Evolutionary conservation across 208 protist genomes (phyloP).

Genomic region (Acanthamoeba sp.): DNA sequence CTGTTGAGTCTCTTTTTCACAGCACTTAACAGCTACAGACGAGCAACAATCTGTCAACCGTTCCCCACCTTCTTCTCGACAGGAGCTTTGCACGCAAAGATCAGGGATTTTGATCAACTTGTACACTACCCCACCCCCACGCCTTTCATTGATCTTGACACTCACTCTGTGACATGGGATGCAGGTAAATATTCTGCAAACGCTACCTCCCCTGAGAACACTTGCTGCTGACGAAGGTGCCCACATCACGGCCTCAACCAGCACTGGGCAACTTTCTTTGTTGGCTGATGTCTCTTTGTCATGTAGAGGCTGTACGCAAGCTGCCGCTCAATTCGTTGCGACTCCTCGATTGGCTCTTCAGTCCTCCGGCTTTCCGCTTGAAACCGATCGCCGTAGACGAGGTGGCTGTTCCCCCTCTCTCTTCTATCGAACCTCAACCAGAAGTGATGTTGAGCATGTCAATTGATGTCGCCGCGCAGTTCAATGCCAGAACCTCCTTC

Average conservation of each 20-base stretch:
- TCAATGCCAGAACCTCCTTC: conserved; percentile 37
- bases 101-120: conserved; percentile 53
- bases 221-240: neutral
- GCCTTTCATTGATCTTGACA: neutral
- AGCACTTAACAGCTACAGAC: neutral
- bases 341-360: conserved; percentile 24
- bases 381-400: neutral
- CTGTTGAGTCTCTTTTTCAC: conserved; percentile 55
- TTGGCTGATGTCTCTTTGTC: neutral
- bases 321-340: neutral
- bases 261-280: too few relatives aligned
- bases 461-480: neutral
- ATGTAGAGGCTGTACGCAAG: neutral
- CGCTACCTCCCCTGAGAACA: neutral
- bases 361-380: neutral
- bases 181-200: neutral
- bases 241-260: too few relatives aligned
- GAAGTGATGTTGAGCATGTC: too few relatives aligned
- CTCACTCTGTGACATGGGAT: neutral
- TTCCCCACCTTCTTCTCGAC: conserved; percentile 28
- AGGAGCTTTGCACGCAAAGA: neutral
- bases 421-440: too few relatives aligned
- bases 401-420: too few relatives aligned
- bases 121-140: neutral
- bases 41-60: conserved; percentile 46